Percentiles rank a stretch among this genome's conserved stretches.
Conservation (phyloP, 1,139 yeast genomes). For the Saccharomycopsis hybrid region DNA sequence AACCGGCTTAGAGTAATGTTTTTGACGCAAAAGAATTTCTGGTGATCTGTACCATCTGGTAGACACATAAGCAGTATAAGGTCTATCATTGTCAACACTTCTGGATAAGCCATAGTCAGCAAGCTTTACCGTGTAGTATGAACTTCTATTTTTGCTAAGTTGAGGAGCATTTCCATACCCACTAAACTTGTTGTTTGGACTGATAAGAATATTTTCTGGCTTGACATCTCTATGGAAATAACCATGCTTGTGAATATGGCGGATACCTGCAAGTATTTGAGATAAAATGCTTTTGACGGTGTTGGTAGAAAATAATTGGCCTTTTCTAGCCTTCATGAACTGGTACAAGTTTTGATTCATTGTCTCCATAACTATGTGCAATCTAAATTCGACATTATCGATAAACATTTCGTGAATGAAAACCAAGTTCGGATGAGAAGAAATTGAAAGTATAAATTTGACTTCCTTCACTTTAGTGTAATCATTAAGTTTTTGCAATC, state of each 20-base stretch:
- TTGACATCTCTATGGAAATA: constrained; percentile 89
- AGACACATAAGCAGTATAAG: constrained; percentile 77
- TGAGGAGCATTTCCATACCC: constrained; percentile 26
- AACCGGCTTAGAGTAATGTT: constrained; percentile 63
- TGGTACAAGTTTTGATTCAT: constrained; percentile 79
- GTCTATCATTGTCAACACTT: constrained; percentile 44
- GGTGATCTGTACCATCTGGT: constrained; percentile 98
- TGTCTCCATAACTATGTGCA: constrained; percentile 84
- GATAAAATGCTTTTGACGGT: constrained; percentile 59
- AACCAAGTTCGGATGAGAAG: constrained; percentile 67
- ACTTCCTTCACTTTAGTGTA: constrained; percentile 69
- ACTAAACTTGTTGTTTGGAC: constrained; percentile 34
- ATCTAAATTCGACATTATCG: constrained; percentile 48
- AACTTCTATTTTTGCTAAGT: constrained; percentile 28
- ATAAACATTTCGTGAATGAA: constrained; percentile 73
- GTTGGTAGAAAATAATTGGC: constrained; percentile 45
- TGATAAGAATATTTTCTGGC: constrained; percentile 81
- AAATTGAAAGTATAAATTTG: constrained; percentile 59
- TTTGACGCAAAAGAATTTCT: constrained; percentile 69
- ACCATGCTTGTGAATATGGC: constrained; percentile 70
- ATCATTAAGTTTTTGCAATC: constrained; percentile 43
- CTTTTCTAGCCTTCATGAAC: constrained; percentile 53
- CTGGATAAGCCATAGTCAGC: constrained; percentile 93
- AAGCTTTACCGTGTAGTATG: constrained; percentile 56
- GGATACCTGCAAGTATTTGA: constrained; percentile 69